Evolutionary conservation across 192 early-diverging fungal species (phyloP).

Genomic region (Geranomyces michiganensis): DNA sequence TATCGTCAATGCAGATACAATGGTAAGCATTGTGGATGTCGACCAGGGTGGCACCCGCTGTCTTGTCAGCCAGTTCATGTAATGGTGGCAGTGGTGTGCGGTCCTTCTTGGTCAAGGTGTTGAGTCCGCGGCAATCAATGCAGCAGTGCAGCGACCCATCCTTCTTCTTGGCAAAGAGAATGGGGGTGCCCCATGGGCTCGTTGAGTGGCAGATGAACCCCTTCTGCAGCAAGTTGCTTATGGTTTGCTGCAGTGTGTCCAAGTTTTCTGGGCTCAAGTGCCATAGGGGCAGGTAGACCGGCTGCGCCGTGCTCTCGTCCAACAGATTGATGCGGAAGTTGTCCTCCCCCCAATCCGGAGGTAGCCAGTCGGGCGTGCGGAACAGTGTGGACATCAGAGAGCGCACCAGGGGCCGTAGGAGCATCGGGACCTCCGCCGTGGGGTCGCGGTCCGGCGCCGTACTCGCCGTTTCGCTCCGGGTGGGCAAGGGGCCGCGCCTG

Average conservation of each 20-base stretch:
- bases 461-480: too few species aligned
- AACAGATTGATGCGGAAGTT: conserved; percentile 9
- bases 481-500: too few species aligned
- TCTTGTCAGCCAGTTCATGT: neutral
- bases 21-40: conserved; percentile 18
- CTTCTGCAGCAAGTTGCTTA: neutral
- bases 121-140: conserved; percentile 39
- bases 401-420: too few species aligned
- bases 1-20: neutral
- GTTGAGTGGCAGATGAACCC: conserved; percentile 27
- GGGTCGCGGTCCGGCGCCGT: too few species aligned
- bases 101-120: neutral
- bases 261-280: neutral
- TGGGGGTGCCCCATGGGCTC: conserved; percentile 21
- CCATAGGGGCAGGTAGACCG: neutral
- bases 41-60: neutral
- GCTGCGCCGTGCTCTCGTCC: neutral
- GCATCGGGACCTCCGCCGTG: too few species aligned
- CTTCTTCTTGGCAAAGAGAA: conserved; percentile 49
- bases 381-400: conserved; percentile 1
- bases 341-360: conserved; percentile 6
- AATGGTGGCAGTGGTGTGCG: conserved; percentile 1
- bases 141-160: conserved; percentile 50
- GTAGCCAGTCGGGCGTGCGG: neutral
- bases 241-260: neutral